Evolutionary conservation across 2,329 filamentous ascomycete genomes (phyloP).

Genomic region (Dothiorella sarmentorum): DNA sequence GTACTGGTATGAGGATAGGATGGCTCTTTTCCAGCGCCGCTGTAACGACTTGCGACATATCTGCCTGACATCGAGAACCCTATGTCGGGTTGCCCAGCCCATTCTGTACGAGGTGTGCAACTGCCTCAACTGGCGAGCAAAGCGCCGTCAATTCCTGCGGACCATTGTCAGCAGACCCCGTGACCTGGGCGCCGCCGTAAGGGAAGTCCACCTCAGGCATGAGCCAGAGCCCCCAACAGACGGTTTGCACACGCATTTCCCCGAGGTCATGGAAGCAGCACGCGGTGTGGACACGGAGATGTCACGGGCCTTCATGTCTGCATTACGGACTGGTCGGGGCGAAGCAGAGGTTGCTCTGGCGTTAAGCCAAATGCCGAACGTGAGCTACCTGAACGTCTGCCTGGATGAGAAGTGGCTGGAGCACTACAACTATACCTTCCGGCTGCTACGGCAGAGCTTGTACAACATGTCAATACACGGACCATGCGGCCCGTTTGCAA

Average conservation of each 20-base stretch:
- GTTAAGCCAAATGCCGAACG: background rate
- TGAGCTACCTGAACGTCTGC: slow-evolving; percentile 1
- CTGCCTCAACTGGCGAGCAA: background rate
- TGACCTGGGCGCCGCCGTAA: background rate
- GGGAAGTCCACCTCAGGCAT: background rate
- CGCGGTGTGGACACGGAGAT: background rate
- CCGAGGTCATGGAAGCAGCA: background rate
- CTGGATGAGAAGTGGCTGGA: background rate
- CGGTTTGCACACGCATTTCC: background rate
- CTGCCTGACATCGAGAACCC: background rate
- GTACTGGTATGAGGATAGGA: background rate
- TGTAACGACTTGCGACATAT: background rate
- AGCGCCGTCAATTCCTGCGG: background rate
- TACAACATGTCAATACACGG: background rate
- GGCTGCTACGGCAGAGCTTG: background rate
- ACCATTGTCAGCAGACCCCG: background rate
- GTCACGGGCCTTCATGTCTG: background rate
- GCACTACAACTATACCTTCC: slow-evolving; percentile 3
- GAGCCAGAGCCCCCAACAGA: background rate
- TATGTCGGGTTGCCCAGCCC: background rate
- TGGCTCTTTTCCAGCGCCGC: background rate
- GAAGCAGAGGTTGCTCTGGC: background rate
- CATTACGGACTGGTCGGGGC: background rate
- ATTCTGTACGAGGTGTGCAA: background rate
- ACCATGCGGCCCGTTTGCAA: background rate